phyloP scores from a whole-genome alignment of 2,329 filamentous ascomycete genomes.

The Sphaceloma murrayae region DNA sequence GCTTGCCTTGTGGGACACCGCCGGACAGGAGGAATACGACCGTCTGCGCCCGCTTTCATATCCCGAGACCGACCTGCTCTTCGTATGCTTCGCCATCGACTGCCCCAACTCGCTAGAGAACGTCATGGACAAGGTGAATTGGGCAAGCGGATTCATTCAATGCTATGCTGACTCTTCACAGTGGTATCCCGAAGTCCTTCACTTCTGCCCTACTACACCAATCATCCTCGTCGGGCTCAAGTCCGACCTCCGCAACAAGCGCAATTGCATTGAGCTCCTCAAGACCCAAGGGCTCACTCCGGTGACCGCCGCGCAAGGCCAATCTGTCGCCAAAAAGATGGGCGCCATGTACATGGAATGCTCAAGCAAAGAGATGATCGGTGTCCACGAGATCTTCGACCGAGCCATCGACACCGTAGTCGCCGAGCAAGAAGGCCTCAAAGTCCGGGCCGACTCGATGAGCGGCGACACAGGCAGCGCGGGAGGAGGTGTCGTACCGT shows the following conservation, averaged over 20 bases:
- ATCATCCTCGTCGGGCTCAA: slow-evolving; percentile 94
- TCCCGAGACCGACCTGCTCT: slow-evolving; percentile 93
- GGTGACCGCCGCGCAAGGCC: slow-evolving; percentile 83
- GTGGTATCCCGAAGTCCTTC: slow-evolving; percentile 99
- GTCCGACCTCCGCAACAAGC: slow-evolving; percentile 89
- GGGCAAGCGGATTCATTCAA: neutral
- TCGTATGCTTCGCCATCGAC: slow-evolving; percentile 98
- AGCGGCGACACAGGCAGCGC: slow-evolving; percentile 27
- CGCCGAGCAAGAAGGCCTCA: slow-evolving; percentile 48
- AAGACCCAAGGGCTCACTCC: slow-evolving; percentile 95
- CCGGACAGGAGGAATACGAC: slow-evolving; percentile 97
- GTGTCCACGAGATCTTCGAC: slow-evolving; percentile 19
- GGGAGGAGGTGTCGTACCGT: slow-evolving; percentile 21
- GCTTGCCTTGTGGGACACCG: slow-evolving; percentile 95
- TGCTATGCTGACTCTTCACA: slow-evolving; percentile 31
- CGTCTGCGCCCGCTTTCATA: slow-evolving; percentile 90
- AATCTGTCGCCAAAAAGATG: slow-evolving; percentile 85
- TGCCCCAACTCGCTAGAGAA: slow-evolving; percentile 97
- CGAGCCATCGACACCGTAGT: slow-evolving; percentile 84
- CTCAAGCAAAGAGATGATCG: slow-evolving; percentile 49
- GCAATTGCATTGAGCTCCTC: slow-evolving; percentile 95
- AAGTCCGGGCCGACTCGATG: slow-evolving; percentile 30
- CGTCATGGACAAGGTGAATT: slow-evolving; percentile 88
- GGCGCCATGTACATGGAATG: slow-evolving; percentile 94
- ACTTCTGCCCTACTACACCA: slow-evolving; percentile 96